A percentile compares a stretch with the other conserved stretches of the same genome.
Conservation (phyloP, 1,284 basidiomycete genomes). For the Neonothopanus nambi region DNA sequence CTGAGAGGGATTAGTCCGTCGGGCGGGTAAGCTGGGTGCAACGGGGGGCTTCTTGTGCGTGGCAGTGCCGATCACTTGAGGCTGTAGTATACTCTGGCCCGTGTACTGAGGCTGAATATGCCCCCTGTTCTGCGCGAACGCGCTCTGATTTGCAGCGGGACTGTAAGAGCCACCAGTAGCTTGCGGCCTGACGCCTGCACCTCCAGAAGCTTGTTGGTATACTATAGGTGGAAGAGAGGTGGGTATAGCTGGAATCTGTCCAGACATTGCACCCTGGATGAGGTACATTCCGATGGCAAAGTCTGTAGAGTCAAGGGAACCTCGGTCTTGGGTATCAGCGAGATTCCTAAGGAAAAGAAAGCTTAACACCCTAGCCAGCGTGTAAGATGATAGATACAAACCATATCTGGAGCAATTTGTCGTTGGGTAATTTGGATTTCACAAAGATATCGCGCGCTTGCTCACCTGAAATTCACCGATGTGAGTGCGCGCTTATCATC, state of each 20-base stretch:
- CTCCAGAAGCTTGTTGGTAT: constrained; percentile 80
- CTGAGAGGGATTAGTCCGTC: constrained; percentile 33
- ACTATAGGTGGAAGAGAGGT: constrained; percentile 80
- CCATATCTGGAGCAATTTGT: constrained; percentile 95
- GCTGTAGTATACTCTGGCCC: constrained; percentile 49
- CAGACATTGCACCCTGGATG: constrained; percentile 90
- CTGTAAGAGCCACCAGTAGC: constrained; percentile 61
- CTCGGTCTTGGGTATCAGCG: constrained; percentile 92
- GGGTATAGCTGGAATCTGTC: constrained; percentile 76
- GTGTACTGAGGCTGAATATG: constrained; percentile 63
- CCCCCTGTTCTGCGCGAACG: constrained; percentile 36
- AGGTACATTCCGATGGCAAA: constrained; percentile 98
- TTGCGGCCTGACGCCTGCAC: constrained; percentile 47
- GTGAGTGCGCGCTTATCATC: constrained; percentile 7
- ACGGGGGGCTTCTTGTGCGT: constrained; percentile 28
- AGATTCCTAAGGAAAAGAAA: constrained; percentile 64
- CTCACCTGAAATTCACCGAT: constrained; percentile 56
- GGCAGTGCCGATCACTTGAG: constrained; percentile 39
- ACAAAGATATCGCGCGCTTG: constrained; percentile 93
- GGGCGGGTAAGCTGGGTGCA: constrained; percentile 39
- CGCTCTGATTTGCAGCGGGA: constrained; percentile 47
- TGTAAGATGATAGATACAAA: constrained; percentile 34
- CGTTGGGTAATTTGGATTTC: constrained; percentile 88
- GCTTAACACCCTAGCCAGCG: background rate
- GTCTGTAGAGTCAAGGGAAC: constrained; percentile 87